Percentiles rank a stretch among this genome's conserved stretches.
phyloP scores from a whole-genome alignment of 345 rosid species.

The Anacardium occidentale region DNA sequence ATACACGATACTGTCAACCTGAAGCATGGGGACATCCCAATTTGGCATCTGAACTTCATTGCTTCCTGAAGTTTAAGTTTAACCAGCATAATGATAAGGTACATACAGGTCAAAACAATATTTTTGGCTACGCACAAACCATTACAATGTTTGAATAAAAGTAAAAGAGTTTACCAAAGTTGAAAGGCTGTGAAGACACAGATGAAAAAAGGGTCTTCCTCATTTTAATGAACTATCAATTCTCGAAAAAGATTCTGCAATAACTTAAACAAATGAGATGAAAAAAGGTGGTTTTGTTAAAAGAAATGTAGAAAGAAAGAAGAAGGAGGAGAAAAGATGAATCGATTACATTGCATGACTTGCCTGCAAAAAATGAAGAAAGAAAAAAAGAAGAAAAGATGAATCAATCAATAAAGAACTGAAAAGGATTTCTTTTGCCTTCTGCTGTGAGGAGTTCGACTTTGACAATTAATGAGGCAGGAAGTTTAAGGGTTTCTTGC shows the following conservation, averaged over 20 bases:
- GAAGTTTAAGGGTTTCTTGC: constrained; percentile 5
- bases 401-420: neutral
- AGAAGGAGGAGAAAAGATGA: neutral
- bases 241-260: neutral
- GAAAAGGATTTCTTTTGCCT: no score
- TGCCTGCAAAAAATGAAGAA: no score
- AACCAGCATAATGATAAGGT: neutral
- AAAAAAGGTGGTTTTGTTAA: no score
- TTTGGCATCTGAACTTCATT: constrained; percentile 39
- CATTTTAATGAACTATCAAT: constrained; percentile 25
- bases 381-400: no score
- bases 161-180: constrained; percentile 25
- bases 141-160: neutral
- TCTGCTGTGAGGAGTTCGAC: no score
- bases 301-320: neutral
- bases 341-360: neutral
- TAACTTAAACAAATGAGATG: neutral
- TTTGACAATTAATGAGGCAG: neutral
- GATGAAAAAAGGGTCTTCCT: constrained; percentile 39
- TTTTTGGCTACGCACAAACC: neutral
- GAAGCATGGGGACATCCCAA: constrained; percentile 28
- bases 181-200: constrained; percentile 31
- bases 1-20: constrained; percentile 40
- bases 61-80: constrained; percentile 28
- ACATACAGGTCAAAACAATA: neutral